Evolutionary conservation across 2,329 filamentous ascomycete species (phyloP).

Genomic region (Fusarium sulawesiense): DNA sequence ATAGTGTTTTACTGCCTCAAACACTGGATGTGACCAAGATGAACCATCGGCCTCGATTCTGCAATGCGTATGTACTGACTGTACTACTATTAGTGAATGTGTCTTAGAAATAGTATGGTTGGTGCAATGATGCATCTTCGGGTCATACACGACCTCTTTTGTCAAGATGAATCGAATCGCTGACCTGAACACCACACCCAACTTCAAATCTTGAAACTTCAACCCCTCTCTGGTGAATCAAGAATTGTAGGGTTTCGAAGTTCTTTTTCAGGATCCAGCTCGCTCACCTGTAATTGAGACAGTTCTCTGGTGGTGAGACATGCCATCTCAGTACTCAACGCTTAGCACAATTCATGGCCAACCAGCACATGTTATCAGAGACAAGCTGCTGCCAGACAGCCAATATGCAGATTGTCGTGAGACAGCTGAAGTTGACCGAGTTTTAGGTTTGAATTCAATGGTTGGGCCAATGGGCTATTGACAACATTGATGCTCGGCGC

Average conservation of each 20-base stretch:
- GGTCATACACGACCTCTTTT: constrained; percentile 11
- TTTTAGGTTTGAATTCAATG: constrained; percentile 6
- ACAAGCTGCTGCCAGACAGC: constrained; percentile 24
- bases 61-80: neutral
- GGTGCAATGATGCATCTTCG: neutral
- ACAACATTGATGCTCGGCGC: neutral
- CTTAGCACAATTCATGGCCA: constrained; percentile 1
- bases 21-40: constrained; percentile 24
- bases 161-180: constrained; percentile 17
- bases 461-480: constrained; percentile 10
- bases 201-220: constrained; percentile 30
- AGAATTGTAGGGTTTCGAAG: constrained; percentile 2
- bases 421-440: constrained; percentile 4
- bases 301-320: constrained; percentile 28
- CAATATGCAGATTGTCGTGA: constrained; percentile 20
- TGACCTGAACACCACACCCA: constrained; percentile 27
- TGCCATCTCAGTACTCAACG: constrained; percentile 25
- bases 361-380: constrained; percentile 5
- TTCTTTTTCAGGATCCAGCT: constrained; percentile 1
- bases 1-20: neutral
- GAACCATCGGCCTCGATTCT: neutral
- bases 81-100: constrained; percentile 2
- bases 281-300: constrained; percentile 12
- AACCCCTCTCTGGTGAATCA: constrained; percentile 3
- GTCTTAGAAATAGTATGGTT: constrained; percentile 19